Base-by-base conservation (phyloP, 768 basidiomycete genomes). In the Arthromyces matolae region DNA sequence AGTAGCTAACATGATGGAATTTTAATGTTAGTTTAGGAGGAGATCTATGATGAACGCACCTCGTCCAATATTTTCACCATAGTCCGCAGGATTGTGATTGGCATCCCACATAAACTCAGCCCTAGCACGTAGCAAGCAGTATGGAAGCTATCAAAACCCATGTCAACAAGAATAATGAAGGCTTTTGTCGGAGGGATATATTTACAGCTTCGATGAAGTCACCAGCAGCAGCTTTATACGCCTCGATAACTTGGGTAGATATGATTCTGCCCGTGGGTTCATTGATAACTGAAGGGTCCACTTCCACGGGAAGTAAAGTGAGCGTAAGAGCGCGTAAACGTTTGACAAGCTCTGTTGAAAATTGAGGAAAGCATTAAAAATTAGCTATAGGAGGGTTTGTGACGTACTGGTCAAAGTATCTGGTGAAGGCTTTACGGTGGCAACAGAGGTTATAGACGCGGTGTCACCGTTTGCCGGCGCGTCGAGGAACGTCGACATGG, bases 161-260 rank as follows among this genome's bases (percentile, higher is more conserved):
- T 28, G n/a, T n/a, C n/a, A n/a, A n/a, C n/a, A n/a, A n/a, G n/a
- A n/a, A n/a, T n/a, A n/a, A n/a, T 25, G 16, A 25, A 28, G 34
- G 29, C 32, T 45, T 3, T 32, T n/a, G 24, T 27, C n/a, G 14
- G 9, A 38, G 19, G 19, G 44, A 20, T 5, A 8, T 8, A 49
- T 84, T 55, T 59, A 93, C 90, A 20, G 89, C 88, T 60, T 93
- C 89, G 14, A 72, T 64, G 61, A 93, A 93, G 66, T 95, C 92
- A 5, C 94, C 94, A 7, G 88, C 93, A 19, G 90, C 86, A 41
- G 78, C 79, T 22, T 73, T 76, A 59, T 85, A 97, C 1, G 92
- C 81, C 32, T 72, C 70, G 49, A 97, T 78, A 36, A 95, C 89
- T 42, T 75, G 71, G 0, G 86, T 86, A 0, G 91, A 93, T 35